Conservation (phyloP, 495 filamentous ascomycete genomes). For the Penicillium ucsense region DNA sequence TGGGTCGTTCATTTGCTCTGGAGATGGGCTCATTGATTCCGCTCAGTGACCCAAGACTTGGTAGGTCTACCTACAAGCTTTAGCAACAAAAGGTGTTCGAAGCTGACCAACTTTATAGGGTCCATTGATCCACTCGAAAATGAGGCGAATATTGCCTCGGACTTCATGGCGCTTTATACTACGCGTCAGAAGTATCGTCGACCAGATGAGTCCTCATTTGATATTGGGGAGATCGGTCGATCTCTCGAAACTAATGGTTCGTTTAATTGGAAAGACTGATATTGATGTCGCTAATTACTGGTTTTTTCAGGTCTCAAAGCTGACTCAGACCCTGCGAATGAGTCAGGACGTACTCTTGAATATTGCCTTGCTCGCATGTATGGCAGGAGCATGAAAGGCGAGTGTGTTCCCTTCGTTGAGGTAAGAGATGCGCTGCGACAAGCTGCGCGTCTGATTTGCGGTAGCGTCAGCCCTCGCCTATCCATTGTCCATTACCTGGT, state of each 20-base stretch:
- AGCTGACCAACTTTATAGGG: conserved; percentile 13
- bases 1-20: conserved; percentile 90
- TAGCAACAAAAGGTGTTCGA: no score
- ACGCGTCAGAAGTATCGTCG: conserved; percentile 89
- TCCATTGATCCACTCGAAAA: conserved; percentile 63
- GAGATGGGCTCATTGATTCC: conserved; percentile 88
- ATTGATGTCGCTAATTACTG: neutral
- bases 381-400: conserved; percentile 52
- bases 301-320: conserved; percentile 7
- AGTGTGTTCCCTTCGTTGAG: conserved; percentile 59
- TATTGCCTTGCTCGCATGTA: conserved; percentile 46
- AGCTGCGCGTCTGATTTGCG: conserved; percentile 78
- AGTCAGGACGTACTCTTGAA: conserved; percentile 20
- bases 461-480: conserved; percentile 58
- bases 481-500: conserved; percentile 79
- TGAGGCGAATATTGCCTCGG: conserved; percentile 80
- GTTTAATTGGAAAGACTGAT: neutral
- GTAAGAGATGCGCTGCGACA: conserved; percentile 69
- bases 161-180: conserved; percentile 96
- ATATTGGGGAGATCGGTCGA: conserved; percentile 5
- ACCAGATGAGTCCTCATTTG: conserved; percentile 47
- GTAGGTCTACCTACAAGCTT: conserved; percentile 19
- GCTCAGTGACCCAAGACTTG: conserved; percentile 74
- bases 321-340: conserved; percentile 2
- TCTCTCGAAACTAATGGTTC: neutral